These are phyloP conservation scores for Datura wrightii DNA, from an alignment of 257 asterid species.

Conservation along the genomic window DNA sequence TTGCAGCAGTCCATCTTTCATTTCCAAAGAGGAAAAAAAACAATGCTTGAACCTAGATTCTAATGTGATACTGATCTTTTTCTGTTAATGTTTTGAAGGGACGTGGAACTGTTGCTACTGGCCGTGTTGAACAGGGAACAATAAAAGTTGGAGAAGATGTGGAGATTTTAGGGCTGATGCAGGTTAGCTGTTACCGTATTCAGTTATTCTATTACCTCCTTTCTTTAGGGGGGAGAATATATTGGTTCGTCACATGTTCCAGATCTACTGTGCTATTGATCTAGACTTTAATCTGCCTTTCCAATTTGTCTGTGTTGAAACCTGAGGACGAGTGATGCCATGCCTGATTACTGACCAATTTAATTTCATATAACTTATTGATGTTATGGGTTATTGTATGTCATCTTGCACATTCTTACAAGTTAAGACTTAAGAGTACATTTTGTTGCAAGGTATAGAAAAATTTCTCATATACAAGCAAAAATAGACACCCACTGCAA, in stretches of 20 bases:
- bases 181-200: conserved; percentile 46
- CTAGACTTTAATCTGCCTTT: background rate
- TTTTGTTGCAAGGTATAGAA: background rate
- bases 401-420: background rate
- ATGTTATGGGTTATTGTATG: background rate
- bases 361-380: background rate
- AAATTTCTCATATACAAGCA: background rate
- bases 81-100: conserved; percentile 58
- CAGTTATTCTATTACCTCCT: background rate
- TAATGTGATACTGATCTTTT: conserved; percentile 21
- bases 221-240: background rate
- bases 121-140: conserved; percentile 94
- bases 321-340: background rate
- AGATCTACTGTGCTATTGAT: background rate
- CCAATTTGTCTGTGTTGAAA: background rate
- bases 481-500: background rate
- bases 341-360: background rate
- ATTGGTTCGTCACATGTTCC: background rate
- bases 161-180: conserved; percentile 86
- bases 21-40: background rate
- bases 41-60: background rate
- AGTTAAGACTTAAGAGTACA: background rate
- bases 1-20: background rate
- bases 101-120: conserved; percentile 99
- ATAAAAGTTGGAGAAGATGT: conserved; percentile 95